Evolutionary conservation across 2,329 filamentous ascomycete genomes (phyloP), one percentile per base, ranked within the genome.

Genomic region (Grosmannia huntii): DNA sequence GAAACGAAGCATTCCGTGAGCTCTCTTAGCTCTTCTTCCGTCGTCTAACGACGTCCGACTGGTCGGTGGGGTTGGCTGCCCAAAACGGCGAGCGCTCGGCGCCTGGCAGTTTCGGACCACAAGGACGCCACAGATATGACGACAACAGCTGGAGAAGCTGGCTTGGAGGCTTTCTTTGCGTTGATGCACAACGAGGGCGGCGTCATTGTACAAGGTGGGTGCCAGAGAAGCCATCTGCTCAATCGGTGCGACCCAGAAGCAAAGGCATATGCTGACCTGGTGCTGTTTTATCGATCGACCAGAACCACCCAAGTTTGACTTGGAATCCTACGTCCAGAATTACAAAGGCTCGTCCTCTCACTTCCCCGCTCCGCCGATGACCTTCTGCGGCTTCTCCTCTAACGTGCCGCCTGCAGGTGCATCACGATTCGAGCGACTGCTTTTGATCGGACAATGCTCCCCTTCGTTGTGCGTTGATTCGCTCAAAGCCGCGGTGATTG

Each of bases 251-350:
- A 33, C n/a, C 21, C 23, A 25, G 25, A 31, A 19, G 25, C 48
- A 27, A 36, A 48, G 16, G 31, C 48, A 16, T n/a, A 16, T 36
- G 23, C 36, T 56, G 27, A 52, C 27, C 23, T 6, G 19, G 7
- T 25, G n/a, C 19, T 19, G n/a, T 19, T 44, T 54, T 11, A n/a
- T n/a, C 23, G 25, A 19, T 44, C 25, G 14, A 1, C 19, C 56
- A 92, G 89, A 90, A 53, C 72, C 81, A 7, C 91, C 92, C 11
- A 96, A 92, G 68, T 86, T 97, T 65, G 94, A 97, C 66, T 80
- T 99, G 49, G 90, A 96, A 61, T 82, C 87, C 44, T 97, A 96
- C 71, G 87, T 96, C 55, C 80, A 86, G 64, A 95, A 96, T 68
- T 99, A 97, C 72, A 79, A 77, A 68, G 90, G 91, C 91, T 73